Percentiles rank a stretch among this genome's conserved stretches.
Evolutionary conservation across 345 rosid genomes (phyloP).

Genomic region (Rubroshorea leprosula): DNA sequence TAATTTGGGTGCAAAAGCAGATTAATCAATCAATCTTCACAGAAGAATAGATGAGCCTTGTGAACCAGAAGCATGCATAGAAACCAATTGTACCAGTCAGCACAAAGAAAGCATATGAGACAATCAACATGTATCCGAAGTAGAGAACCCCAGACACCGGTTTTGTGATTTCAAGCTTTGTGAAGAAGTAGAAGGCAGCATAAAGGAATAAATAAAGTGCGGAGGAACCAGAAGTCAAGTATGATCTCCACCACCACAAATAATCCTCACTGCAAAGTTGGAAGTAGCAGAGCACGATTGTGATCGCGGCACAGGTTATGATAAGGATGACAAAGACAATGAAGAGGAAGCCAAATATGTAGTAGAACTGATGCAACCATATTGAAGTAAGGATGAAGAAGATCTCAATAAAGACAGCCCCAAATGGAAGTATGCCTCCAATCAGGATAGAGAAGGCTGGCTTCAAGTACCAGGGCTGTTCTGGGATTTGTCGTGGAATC

Average conservation of each 20-base stretch:
- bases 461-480: slow-evolving; percentile 88
- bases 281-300: slow-evolving; percentile 86
- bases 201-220: slow-evolving; percentile 86
- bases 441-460: slow-evolving; percentile 70
- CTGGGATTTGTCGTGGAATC: slow-evolving; percentile 83
- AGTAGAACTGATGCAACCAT: slow-evolving; percentile 91
- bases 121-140: slow-evolving; percentile 87
- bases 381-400: slow-evolving; percentile 90
- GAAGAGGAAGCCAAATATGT: slow-evolving; percentile 90
- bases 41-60: slow-evolving; percentile 79
- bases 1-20: neutral
- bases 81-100: slow-evolving; percentile 79
- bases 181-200: slow-evolving; percentile 82
- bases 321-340: slow-evolving; percentile 70
- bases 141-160: slow-evolving; percentile 69
- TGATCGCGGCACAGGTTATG: slow-evolving; percentile 86
- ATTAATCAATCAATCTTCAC: slow-evolving; percentile 64
- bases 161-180: slow-evolving; percentile 85
- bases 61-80: slow-evolving; percentile 90
- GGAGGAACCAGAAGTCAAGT: slow-evolving; percentile 81
- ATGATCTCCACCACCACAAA: slow-evolving; percentile 98
- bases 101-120: slow-evolving; percentile 71
- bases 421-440: slow-evolving; percentile 91
- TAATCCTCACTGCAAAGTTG: slow-evolving; percentile 95
- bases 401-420: slow-evolving; percentile 91